phyloP scores from a whole-genome alignment of 495 filamentous ascomycete species.

The Podospora comata region DNA sequence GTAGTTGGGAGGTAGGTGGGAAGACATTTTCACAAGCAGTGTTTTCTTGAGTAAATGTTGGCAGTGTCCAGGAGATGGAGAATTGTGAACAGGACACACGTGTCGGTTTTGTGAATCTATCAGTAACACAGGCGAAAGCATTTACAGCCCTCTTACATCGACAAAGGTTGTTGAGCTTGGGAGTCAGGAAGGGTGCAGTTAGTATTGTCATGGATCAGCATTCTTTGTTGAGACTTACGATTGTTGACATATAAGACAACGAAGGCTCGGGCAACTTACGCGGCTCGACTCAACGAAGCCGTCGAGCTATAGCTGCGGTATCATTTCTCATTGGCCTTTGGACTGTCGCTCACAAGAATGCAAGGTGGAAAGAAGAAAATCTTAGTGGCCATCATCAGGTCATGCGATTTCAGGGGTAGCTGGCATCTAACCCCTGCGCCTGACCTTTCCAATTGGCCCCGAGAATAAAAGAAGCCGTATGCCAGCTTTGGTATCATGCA shows the following conservation, averaged over 20 bases:
- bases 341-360: neutral
- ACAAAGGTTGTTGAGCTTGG: neutral
- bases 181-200: neutral
- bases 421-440: neutral
- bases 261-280: neutral
- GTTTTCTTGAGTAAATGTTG: neutral
- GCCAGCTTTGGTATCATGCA: no score
- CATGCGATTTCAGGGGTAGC: neutral
- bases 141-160: neutral
- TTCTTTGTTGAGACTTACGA: slow-evolving; percentile 4
- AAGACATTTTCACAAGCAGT: neutral
- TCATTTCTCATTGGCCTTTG: neutral
- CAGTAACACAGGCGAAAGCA: neutral
- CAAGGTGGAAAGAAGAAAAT: neutral
- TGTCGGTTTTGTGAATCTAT: neutral
- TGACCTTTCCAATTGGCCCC: neutral
- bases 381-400: neutral
- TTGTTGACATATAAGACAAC: slow-evolving; percentile 8
- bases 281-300: neutral
- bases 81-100: neutral
- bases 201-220: neutral
- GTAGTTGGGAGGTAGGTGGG: slow-evolving; percentile 7
- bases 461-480: neutral
- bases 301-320: neutral
- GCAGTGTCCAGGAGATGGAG: neutral